phyloP scores from a whole-genome alignment of 108 stramenopile genomes.

The Fragilariopsis cylindrus region DNA sequence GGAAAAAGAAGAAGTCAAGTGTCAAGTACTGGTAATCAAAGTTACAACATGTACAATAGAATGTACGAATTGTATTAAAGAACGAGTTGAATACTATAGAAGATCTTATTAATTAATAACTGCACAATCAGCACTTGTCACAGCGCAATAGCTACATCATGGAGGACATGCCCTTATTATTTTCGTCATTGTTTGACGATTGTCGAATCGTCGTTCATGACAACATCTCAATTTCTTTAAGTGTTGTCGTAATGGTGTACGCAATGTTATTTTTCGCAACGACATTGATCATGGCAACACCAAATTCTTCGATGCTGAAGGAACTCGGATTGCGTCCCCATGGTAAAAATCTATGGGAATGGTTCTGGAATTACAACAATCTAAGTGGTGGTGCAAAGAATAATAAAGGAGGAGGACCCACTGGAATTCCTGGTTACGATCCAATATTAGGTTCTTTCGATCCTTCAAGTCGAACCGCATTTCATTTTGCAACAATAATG shows the following conservation, averaged over 20 bases:
- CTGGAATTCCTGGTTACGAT: slow-evolving; percentile 74
- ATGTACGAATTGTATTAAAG: too few species aligned
- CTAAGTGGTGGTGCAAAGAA: not conserved
- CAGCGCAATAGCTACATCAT: not conserved
- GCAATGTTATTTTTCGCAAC: slow-evolving; percentile 8
- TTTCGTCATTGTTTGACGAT: slow-evolving; percentile 7
- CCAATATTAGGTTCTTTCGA: slow-evolving; percentile 63
- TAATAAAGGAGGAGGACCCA: not conserved
- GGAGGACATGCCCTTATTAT: not conserved
- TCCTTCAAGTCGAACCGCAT: slow-evolving; percentile 48
- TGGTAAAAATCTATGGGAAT: slow-evolving; percentile 27
- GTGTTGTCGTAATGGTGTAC: not conserved
- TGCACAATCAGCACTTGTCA: too few species aligned
- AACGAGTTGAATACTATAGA: too few species aligned
- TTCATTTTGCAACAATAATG: slow-evolving; percentile 32
- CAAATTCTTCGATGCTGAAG: not conserved
- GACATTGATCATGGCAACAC: slow-evolving; percentile 26
- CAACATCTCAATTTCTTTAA: not conserved
- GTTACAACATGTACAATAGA: too few species aligned
- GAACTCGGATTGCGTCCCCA: slow-evolving; percentile 31
- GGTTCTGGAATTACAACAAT: slow-evolving; percentile 21
- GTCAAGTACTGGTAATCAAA: too few species aligned
- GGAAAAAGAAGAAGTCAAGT: too few species aligned
- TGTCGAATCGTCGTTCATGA: not conserved
- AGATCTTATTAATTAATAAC: too few species aligned